A percentile compares a stretch with the other conserved stretches of the same genome.
Evolutionary conservation across 352 stramenopile species (phyloP).

Genomic region (Globisporangium polare): DNA sequence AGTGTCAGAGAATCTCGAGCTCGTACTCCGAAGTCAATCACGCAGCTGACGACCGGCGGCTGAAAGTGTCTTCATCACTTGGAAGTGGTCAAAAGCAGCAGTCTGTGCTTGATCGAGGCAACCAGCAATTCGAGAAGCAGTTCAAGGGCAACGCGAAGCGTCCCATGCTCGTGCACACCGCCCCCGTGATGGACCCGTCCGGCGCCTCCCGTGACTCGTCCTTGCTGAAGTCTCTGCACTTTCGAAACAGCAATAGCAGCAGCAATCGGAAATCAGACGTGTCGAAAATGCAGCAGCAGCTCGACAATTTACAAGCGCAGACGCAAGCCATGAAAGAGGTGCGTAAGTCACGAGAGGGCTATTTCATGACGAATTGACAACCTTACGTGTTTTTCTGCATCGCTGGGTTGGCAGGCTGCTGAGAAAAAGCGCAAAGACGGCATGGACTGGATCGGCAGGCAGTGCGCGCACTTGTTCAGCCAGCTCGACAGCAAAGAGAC

Average conservation of each 20-base stretch:
- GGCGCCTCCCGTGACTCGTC: not conserved
- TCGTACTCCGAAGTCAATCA: not conserved
- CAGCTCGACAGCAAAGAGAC: constrained; percentile 59
- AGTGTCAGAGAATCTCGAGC: constrained; percentile 33
- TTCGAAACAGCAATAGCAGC: constrained; percentile 7
- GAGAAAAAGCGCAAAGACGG: constrained; percentile 36
- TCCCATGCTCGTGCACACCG: constrained; percentile 31
- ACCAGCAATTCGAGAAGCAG: constrained; percentile 17
- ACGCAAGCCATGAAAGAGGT: constrained; percentile 28
- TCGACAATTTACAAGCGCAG: constrained; percentile 24
- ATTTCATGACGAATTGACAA: not conserved
- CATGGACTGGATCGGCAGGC: constrained; percentile 51
- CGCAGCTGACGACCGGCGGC: not conserved
- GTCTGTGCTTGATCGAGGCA: not conserved
- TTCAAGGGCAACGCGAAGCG: constrained; percentile 34
- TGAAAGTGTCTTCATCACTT: not conserved
- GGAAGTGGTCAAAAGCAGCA: not conserved
- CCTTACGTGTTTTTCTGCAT: not conserved
- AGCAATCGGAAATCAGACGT: constrained; percentile 13
- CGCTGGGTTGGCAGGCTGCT: constrained; percentile 18
- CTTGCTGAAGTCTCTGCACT: not conserved
- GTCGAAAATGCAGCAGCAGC: constrained; percentile 19
- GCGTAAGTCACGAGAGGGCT: not conserved
- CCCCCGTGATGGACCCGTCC: constrained; percentile 19
- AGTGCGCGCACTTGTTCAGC: constrained; percentile 58